phyloP scores from a whole-genome alignment of 1,284 basidiomycete species.

The Microstroma glucosiphilum region DNA sequence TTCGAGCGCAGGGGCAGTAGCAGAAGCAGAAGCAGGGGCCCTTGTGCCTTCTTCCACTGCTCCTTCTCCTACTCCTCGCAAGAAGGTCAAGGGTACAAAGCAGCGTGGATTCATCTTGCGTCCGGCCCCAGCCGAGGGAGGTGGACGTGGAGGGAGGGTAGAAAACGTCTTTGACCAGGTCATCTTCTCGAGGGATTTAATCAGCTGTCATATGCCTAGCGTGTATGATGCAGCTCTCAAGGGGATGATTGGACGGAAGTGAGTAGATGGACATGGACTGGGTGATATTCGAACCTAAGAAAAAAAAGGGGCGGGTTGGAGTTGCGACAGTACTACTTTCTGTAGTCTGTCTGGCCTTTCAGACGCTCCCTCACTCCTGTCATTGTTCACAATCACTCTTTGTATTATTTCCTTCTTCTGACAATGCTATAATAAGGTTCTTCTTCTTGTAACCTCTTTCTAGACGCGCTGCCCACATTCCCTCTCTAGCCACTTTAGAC shows the following conservation, averaged over 20 bases:
- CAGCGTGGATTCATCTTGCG: neutral
- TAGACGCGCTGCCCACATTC: constrained; percentile 51
- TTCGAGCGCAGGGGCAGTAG: constrained; percentile 54
- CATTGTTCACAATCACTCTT: too few species aligned
- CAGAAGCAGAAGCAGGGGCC: constrained; percentile 9
- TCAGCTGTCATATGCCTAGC: constrained; percentile 65
- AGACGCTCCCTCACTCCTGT: too few species aligned
- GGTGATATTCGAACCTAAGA: too few species aligned
- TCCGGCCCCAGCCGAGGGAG: neutral
- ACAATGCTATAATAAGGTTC: too few species aligned
- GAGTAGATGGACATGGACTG: too few species aligned
- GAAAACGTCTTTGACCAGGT: constrained; percentile 68
- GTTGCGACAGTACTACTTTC: too few species aligned
- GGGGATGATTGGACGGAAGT: neutral
- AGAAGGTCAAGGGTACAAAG: constrained; percentile 11
- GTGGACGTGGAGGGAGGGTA: constrained; percentile 12
- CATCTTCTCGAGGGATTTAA: constrained; percentile 71
- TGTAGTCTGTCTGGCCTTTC: too few species aligned
- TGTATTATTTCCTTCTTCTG: too few species aligned
- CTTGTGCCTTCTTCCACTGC: too few species aligned
- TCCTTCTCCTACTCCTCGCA: constrained; percentile 15
- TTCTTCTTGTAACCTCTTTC: too few species aligned
- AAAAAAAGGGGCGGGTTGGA: too few species aligned
- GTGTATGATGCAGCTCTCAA: constrained; percentile 52
- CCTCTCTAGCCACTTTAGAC: constrained; percentile 70